phyloP scores from a whole-genome alignment of 495 filamentous ascomycete species.

The Penicillium verhagenii region DNA sequence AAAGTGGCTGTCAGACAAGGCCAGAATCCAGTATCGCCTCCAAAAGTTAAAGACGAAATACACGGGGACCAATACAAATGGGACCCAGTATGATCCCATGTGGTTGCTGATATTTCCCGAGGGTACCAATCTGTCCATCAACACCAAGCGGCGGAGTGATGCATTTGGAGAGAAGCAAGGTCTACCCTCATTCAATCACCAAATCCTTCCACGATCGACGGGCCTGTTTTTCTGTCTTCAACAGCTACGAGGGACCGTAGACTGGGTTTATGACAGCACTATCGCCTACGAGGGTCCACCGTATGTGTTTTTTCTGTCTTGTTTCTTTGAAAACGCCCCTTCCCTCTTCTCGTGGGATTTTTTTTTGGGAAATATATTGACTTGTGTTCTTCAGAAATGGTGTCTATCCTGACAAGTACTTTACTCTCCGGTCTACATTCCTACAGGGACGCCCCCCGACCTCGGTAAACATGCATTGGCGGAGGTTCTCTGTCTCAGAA shows the following conservation, averaged over 20 bases:
- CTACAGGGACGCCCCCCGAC: conserved; percentile 65
- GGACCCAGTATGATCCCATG: conserved; percentile 60
- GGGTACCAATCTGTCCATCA: conserved; percentile 63
- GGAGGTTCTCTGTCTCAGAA: conserved; percentile 54
- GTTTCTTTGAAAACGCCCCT: no score
- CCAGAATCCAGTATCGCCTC: conserved; percentile 57
- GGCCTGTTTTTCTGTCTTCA: conserved; percentile 63
- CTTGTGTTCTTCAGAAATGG: conserved; percentile 46
- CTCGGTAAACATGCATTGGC: conserved; percentile 71
- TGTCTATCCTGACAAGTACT: conserved; percentile 63
- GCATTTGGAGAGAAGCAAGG: conserved; percentile 57
- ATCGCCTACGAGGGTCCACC: conserved; percentile 67
- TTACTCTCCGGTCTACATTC: conserved; percentile 62
- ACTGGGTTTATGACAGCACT: conserved; percentile 69
- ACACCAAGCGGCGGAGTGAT: conserved; percentile 54
- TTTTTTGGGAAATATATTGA: conserved; percentile 6
- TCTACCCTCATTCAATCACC: conserved; percentile 52
- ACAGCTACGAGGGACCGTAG: conserved; percentile 58
- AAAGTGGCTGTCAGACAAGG: conserved; percentile 64
- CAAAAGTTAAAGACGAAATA: conserved; percentile 56
- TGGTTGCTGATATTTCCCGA: conserved; percentile 72
- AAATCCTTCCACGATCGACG: conserved; percentile 61
- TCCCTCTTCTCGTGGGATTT: no score
- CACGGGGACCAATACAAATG: conserved; percentile 48
- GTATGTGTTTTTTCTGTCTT: conserved; percentile 46